Conservation (phyloP, 805 yeast species). For the Nakazawaea sp. region DNA sequence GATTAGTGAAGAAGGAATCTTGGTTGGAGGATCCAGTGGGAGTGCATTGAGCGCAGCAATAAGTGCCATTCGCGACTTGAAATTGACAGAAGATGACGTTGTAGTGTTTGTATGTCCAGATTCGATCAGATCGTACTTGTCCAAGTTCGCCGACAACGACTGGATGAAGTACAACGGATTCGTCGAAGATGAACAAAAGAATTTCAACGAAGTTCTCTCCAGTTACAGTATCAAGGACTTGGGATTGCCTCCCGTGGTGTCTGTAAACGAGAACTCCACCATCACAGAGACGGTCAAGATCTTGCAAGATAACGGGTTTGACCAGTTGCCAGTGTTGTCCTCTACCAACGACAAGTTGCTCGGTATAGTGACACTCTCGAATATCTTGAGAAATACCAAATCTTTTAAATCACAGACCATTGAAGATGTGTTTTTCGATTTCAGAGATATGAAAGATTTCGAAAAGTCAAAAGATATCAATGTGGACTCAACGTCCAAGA, state of each 20-base stretch:
- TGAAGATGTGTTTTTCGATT: slow-evolving; percentile 62
- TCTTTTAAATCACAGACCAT: slow-evolving; percentile 53
- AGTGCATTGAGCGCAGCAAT: slow-evolving; percentile 77
- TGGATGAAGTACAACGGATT: slow-evolving; percentile 82
- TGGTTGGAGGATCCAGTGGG: slow-evolving; percentile 89
- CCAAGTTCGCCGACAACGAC: slow-evolving; percentile 85
- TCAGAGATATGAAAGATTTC: slow-evolving; percentile 62
- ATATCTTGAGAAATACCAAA: slow-evolving; percentile 53
- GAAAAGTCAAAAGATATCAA: slow-evolving; percentile 58
- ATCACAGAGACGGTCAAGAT: slow-evolving; percentile 61
- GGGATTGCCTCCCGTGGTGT: slow-evolving; percentile 72
- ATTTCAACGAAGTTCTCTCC: slow-evolving; percentile 26
- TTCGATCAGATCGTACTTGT: slow-evolving; percentile 77
- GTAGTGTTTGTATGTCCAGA: slow-evolving; percentile 84
- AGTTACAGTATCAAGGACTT: slow-evolving; percentile 54
- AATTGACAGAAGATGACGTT: slow-evolving; percentile 63
- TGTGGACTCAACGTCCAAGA: slow-evolving; percentile 47
- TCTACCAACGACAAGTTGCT: slow-evolving; percentile 48
- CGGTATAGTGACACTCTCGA: slow-evolving; percentile 73
- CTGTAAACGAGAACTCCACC: slow-evolving; percentile 55
- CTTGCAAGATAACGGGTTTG: slow-evolving; percentile 71
- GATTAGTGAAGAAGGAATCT: slow-evolving; percentile 77
- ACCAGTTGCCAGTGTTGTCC: slow-evolving; percentile 74
- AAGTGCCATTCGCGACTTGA: slow-evolving; percentile 50
- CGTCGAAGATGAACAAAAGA: slow-evolving; percentile 32